Base-by-base conservation (phyloP, 345 rosid species). In the Pseudoturritis turrita region DNA sequence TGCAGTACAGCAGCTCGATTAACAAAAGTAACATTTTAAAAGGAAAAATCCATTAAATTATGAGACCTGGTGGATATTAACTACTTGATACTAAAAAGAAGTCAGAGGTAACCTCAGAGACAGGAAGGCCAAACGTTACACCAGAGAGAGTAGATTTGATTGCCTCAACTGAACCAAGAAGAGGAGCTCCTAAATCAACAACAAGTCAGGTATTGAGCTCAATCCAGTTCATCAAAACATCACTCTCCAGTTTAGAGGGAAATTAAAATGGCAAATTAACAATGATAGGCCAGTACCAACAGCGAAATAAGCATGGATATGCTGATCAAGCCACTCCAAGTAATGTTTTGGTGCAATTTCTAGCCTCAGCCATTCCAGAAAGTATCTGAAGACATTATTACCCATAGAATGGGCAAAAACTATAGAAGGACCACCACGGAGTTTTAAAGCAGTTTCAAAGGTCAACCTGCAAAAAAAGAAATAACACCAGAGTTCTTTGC, bases 331-430 rank as follows among this genome's bases (percentile, higher is more conserved):
- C 99, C 99, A 95, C 78, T 77, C 73, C 56, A 76, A 71, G 79
- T 95, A 95, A 51, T 86, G 91, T 70, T 91, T 95, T 59, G 99
- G 99, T 28, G 99, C 98, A 82, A 95, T 88, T 86, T 95, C 98
- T 36, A 95, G 92, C 83, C 91, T 95, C 76, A 95, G 68, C 99
- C 99, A 95, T 84, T 95, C 99, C 68, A 95, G 74, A 77, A 91
- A 95, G 86, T 95, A 95, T 39, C 98, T 91, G 68, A 95, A 95
- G 45, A 95, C 99, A 77, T 84, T 64, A 82, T 91, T 95, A 57
- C 99, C 99, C 90, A 95, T 73, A 58, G 99, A 95, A 87, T 95
- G 99, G 46, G 90, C 99, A 89, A 95, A 87, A 21, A 95, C 98
- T 60, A 95, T 41, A 11, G 96, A 84, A 62, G 99, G 98, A 35